phyloP scores from a whole-genome alignment of 1,284 basidiomycete genomes.

The Leccinum subspadiceum region DNA sequence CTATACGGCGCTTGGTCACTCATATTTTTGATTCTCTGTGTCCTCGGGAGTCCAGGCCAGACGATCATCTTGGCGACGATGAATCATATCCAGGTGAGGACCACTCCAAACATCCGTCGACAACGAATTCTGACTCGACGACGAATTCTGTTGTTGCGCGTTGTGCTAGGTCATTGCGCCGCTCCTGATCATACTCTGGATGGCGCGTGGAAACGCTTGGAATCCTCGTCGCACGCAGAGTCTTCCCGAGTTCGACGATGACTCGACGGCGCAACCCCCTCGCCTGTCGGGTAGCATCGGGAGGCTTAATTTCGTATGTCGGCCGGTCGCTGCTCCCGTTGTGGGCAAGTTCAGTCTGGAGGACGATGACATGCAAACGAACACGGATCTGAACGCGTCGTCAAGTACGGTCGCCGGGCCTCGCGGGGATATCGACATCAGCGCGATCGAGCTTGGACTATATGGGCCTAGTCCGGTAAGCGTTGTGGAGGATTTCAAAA shows the following conservation, averaged over 20 bases:
- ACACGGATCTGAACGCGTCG: slow-evolving; percentile 8
- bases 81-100: slow-evolving; percentile 29
- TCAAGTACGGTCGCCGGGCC: slow-evolving; percentile 13
- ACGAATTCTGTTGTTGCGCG: not conserved
- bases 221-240: not conserved
- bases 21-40: slow-evolving; percentile 26
- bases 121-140: not conserved
- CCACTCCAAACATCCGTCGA: not conserved
- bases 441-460: slow-evolving; percentile 16
- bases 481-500: slow-evolving; percentile 4
- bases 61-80: slow-evolving; percentile 29
- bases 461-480: slow-evolving; percentile 5
- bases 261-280: not conserved
- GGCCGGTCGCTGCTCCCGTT: not conserved
- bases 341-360: not conserved
- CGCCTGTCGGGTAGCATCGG: not conserved
- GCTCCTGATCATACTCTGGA: slow-evolving; percentile 29
- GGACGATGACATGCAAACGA: not conserved
- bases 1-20: slow-evolving; percentile 31
- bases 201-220: slow-evolving; percentile 25
- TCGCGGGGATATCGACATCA: not conserved
- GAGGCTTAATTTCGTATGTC: slow-evolving; percentile 12
- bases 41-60: slow-evolving; percentile 22
- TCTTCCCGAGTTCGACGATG: not conserved
- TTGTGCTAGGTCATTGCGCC: slow-evolving; percentile 25